phyloP scores from a whole-genome alignment of 352 stramenopile species.

The Phytophthora pini region DNA sequence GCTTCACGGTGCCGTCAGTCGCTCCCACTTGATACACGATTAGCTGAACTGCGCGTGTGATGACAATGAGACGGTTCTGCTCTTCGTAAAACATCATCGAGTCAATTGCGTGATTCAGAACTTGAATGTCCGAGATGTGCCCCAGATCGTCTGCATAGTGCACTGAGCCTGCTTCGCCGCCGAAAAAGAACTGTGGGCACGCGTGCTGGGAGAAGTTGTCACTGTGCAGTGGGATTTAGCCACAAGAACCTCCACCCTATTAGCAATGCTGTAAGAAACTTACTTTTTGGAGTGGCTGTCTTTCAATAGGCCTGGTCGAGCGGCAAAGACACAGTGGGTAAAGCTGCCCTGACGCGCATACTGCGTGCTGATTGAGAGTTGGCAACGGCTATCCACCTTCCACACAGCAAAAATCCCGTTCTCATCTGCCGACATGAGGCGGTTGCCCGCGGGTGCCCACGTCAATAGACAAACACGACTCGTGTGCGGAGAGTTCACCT shows the following conservation, averaged over 20 bases:
- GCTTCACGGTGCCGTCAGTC: constrained; percentile 83
- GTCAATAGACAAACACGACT: constrained; percentile 81
- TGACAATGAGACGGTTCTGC: constrained; percentile 84
- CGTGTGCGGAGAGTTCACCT: constrained; percentile 86
- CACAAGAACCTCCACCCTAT: too few species aligned
- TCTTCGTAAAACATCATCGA: constrained; percentile 91
- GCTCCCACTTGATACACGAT: constrained; percentile 90
- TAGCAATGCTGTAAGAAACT: neutral
- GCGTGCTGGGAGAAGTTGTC: constrained; percentile 58
- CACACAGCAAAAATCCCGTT: constrained; percentile 86
- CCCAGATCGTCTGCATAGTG: constrained; percentile 94
- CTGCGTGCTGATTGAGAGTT: constrained; percentile 80
- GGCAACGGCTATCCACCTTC: constrained; percentile 84
- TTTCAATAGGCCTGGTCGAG: constrained; percentile 39
- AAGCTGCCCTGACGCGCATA: constrained; percentile 89
- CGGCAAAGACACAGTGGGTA: constrained; percentile 90
- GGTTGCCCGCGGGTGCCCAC: constrained; percentile 88
- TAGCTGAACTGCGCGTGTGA: constrained; percentile 91
- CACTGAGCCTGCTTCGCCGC: constrained; percentile 89
- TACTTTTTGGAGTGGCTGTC: constrained; percentile 59
- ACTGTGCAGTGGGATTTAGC: constrained; percentile 13
- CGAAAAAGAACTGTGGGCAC: constrained; percentile 93
- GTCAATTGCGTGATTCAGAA: constrained; percentile 87
- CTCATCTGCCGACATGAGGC: constrained; percentile 91
- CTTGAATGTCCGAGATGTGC: constrained; percentile 91